A percentile compares a stretch with the other conserved stretches of the same genome.
phyloP scores from a whole-genome alignment of 345 rosid species.

The Hypericum perforatum region DNA sequence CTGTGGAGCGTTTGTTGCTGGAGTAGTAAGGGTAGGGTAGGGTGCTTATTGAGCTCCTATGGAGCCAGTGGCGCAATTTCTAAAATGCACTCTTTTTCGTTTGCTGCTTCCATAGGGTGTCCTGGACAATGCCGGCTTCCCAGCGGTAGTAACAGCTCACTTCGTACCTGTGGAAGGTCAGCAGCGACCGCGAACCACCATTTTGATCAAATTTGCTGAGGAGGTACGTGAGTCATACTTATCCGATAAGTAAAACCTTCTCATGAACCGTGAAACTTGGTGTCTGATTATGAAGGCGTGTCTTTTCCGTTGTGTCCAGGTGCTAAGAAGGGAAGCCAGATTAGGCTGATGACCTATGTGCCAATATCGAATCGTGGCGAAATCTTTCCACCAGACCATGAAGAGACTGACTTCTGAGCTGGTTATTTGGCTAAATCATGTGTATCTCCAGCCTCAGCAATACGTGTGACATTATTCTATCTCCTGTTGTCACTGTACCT shows the following conservation, averaged over 20 bases:
- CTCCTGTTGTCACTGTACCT: no score
- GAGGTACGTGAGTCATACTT: conserved; percentile 39
- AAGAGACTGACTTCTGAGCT: no score
- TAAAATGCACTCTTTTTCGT: conserved; percentile 5
- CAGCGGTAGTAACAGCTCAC: conserved; percentile 95
- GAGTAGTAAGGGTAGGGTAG: conserved; percentile 94
- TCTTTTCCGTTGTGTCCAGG: conserved; percentile 29
- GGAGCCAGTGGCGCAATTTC: conserved; percentile 8
- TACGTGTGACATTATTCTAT: no score
- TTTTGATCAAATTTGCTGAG: conserved; percentile 89
- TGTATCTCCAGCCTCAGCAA: no score
- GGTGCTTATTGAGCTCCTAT: conserved; percentile 5
- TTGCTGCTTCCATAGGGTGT: conserved; percentile 55
- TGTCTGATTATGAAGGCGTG: no score
- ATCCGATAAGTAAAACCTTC: no score
- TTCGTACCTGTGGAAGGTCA: conserved; percentile 97
- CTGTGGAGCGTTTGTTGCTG: conserved; percentile 99
- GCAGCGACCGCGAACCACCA: conserved; percentile 95
- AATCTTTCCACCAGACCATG: no score
- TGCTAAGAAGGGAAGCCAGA: conserved; percentile 70
- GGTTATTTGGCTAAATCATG: no score
- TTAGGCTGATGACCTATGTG: conserved; percentile 50
- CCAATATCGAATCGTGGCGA: no score
- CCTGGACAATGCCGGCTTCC: conserved; percentile 85
- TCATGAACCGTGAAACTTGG: no score